phyloP scores from a whole-genome alignment of 331 rosid species.

The Cydonia oblonga region DNA sequence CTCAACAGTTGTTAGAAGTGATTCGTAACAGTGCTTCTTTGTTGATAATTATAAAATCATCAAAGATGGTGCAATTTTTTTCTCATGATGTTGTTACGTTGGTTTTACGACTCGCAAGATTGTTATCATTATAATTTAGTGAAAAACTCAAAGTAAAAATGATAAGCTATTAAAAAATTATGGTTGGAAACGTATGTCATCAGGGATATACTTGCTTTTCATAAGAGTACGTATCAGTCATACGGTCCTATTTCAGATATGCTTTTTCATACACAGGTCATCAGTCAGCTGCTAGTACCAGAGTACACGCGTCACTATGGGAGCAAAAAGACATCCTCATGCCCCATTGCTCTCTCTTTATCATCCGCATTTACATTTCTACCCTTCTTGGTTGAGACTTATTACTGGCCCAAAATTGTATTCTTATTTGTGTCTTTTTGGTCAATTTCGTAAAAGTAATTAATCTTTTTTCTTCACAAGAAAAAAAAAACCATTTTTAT shows the following conservation, averaged over 20 bases:
- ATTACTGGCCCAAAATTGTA: background rate
- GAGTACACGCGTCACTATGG: slow-evolving; percentile 17
- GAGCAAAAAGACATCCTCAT: slow-evolving; percentile 10
- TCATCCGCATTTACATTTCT: background rate
- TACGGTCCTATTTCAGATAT: background rate
- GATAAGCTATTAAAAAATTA: too few relatives aligned
- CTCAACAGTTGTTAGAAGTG: accelerated
- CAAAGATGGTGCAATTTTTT: too few relatives aligned
- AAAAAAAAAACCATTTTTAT: background rate
- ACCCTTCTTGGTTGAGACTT: background rate
- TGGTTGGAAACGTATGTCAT: too few relatives aligned
- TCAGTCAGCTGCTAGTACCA: background rate
- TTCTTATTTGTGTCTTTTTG: background rate
- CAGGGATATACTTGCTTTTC: background rate
- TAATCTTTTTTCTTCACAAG: background rate
- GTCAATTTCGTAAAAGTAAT: background rate
- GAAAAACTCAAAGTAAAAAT: too few relatives aligned
- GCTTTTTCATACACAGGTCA: too few relatives aligned
- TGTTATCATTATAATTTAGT: too few relatives aligned
- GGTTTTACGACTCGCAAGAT: too few relatives aligned
- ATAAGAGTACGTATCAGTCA: too few relatives aligned
- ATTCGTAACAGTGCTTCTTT: too few relatives aligned
- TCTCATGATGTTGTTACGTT: too few relatives aligned
- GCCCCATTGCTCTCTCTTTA: background rate
- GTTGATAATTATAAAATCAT: too few relatives aligned